Evolutionary conservation across 2,329 filamentous ascomycete species (phyloP), one percentile per base, ranked within the genome.

Genomic region (Aplosporella prunicola): DNA sequence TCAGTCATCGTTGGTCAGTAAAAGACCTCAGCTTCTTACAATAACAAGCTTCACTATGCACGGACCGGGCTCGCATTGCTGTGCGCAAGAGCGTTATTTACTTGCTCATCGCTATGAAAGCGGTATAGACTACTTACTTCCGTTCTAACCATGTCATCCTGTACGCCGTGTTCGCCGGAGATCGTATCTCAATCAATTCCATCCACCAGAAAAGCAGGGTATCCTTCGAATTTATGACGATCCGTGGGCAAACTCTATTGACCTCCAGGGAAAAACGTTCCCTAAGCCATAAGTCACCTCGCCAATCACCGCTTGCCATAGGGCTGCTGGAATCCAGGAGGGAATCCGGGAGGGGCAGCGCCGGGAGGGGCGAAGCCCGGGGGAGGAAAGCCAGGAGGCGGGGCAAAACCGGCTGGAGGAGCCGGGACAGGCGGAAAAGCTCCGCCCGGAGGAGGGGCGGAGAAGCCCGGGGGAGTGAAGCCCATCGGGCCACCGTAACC

Each of bases 401-500:
- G 51, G 18, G 31, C 29, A 50, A 70, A 72, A 1, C 68, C 68
- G 32, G 68, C 64, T 15, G 69, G 66, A 20, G 63, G 59, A 50
- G 64, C 62, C 40, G 60, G 61, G 42, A 51, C 49, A 20, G 56
- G 56, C 16, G 38, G 38, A 20, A 40, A 40, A 27, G 57, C 50
- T 41, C 14, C 39, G 10, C 55, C 51, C 28, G 62, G 66, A 42
- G 51, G 47, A 35, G 49, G 39, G 37, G 50, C 37, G 43, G 52
- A 43, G 48, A 61, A 58, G 39, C 66, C 60, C 27, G 64, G 60
- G 3, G 68, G 68, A 32, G 65, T 58, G 49, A 70, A 71, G 35
- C 66, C 63, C 38, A 72, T 68, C 10, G 74, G 78, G 8, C 80
- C 80, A 27, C 79, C 80, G 52, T 81, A 82, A 2, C 77, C 78